Conservation (phyloP, 208 protist species). For the Leishmania lainsoni region DNA sequence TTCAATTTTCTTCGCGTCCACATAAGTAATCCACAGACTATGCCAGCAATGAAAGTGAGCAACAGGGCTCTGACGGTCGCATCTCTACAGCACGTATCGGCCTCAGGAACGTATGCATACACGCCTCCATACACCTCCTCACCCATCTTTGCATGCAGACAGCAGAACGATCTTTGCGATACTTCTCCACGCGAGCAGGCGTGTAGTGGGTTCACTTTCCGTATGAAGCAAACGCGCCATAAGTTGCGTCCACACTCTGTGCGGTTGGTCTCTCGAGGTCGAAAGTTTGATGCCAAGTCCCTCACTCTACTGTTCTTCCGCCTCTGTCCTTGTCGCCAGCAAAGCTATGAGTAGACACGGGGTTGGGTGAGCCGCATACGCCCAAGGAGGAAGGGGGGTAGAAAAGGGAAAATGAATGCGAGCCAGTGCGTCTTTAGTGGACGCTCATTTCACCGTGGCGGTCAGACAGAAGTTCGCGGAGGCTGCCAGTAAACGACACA, state of each 20-base stretch:
- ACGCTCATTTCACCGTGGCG: neutral
- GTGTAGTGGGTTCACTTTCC: neutral
- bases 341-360: neutral
- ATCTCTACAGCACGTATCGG: neutral
- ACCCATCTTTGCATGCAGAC: neutral
- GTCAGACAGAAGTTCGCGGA: neutral
- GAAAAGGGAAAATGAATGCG: slow-evolving; percentile 24
- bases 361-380: neutral
- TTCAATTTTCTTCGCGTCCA: neutral
- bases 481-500: neutral
- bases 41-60: neutral
- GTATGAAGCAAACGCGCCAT: neutral
- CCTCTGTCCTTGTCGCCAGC: neutral
- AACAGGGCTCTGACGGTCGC: neutral
- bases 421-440: neutral
- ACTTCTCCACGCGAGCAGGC: neutral
- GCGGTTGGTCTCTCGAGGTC: neutral
- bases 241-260: neutral
- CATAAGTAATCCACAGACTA: neutral
- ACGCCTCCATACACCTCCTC: neutral
- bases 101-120: neutral
- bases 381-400: slow-evolving; percentile 6
- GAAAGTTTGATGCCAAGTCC: too few relatives aligned
- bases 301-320: neutral
- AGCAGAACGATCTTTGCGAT: neutral